These are phyloP conservation scores for Cyclostephanos tholiformis DNA, from an alignment of 108 stramenopile genomes.

Conservation along the genomic window DNA sequence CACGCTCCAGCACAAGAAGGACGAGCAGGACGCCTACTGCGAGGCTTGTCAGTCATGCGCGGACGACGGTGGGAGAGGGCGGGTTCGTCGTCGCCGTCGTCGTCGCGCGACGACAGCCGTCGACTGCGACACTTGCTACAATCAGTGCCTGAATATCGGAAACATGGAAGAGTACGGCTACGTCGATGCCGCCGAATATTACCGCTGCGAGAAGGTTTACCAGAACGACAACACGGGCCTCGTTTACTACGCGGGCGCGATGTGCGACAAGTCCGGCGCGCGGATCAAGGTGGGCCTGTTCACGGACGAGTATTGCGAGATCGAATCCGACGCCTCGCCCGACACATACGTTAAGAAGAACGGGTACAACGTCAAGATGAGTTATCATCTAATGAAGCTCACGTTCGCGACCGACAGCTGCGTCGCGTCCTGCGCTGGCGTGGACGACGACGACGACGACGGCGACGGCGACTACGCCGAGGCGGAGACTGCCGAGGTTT, in stretches of 20 bases:
- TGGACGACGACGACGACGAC: conserved; percentile 32
- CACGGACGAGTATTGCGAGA: conserved; percentile 67
- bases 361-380: conserved; percentile 69
- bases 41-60: conserved; percentile 66
- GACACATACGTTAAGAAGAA: conserved; percentile 76
- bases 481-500: conserved; percentile 58
- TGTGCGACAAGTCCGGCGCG: conserved; percentile 63
- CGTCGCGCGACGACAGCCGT: conserved; percentile 29
- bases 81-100: background rate
- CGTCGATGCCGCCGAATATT: conserved; percentile 67
- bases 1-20: conserved; percentile 67
- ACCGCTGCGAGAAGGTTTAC: conserved; percentile 62
- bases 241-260: conserved; percentile 75
- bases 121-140: conserved; percentile 71
- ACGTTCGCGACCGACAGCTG: conserved; percentile 64
- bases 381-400: conserved; percentile 84
- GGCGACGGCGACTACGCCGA: conserved; percentile 31
- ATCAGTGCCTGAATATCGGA: conserved; percentile 78
- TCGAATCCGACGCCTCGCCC: conserved; percentile 61
- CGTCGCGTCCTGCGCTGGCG: conserved; percentile 57
- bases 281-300: conserved; percentile 89
- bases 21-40: conserved; percentile 75
- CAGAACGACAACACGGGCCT: conserved; percentile 61
- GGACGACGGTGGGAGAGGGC: background rate
- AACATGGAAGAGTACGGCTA: conserved; percentile 73